phyloP scores from a whole-genome alignment of 2,329 filamentous ascomycete species.

The Thielaviopsis punctulata region DNA sequence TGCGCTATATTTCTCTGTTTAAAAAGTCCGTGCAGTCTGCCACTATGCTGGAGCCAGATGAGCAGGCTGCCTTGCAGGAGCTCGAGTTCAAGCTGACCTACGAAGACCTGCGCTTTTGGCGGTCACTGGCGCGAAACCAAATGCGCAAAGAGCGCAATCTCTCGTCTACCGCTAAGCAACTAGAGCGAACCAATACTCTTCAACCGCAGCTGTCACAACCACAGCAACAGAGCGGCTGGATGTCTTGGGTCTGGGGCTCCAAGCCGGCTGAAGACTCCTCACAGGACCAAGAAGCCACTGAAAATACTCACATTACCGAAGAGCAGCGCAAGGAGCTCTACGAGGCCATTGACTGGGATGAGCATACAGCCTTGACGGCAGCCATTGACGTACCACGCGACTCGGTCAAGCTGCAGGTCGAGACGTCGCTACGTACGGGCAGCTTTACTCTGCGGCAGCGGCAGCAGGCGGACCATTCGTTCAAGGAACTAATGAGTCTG shows the following conservation, averaged over 20 bases:
- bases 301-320: constrained; percentile 80
- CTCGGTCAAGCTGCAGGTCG: constrained; percentile 79
- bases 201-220: constrained; percentile 28
- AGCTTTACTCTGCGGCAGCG: constrained; percentile 89
- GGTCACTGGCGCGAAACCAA: constrained; percentile 83
- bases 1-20: constrained; percentile 81
- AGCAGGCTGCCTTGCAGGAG: constrained; percentile 52
- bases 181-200: constrained; percentile 46
- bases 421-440: constrained; percentile 83
- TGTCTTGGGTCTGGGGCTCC: constrained; percentile 79
- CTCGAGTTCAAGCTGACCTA: constrained; percentile 82
- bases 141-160: constrained; percentile 56
- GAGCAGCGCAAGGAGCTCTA: constrained; percentile 94
- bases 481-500: constrained; percentile 62
- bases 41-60: constrained; percentile 50
- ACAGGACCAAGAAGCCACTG: constrained; percentile 32
- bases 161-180: constrained; percentile 1
- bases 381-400: constrained; percentile 81
- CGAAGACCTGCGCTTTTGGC: constrained; percentile 94
- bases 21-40: constrained; percentile 69
- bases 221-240: constrained; percentile 68
- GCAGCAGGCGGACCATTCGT: constrained; percentile 47
- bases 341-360: constrained; percentile 94
- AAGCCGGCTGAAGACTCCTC: constrained; percentile 36
- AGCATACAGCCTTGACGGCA: constrained; percentile 78